Base-by-base conservation (phyloP, 75 land plant species). In the Cunninghamia lanceolata region DNA sequence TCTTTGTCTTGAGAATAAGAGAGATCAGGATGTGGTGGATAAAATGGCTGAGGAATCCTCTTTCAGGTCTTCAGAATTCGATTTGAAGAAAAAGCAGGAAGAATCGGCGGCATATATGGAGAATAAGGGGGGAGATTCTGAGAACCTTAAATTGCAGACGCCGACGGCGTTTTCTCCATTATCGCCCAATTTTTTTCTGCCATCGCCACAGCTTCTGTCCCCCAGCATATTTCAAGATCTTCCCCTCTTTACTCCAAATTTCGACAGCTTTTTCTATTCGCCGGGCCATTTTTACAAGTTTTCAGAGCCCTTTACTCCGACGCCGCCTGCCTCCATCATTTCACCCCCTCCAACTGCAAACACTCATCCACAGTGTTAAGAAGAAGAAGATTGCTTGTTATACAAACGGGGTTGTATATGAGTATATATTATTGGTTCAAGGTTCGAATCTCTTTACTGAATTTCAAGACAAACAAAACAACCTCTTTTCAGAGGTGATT, bases 221-320 rank as follows among this genome's bases (percentile, higher is more conserved):
- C 82, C 82, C 11, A 80, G 28, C n/a, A 45, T 80, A 11, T 80
- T 80, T 40, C 82, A n/a, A n/a, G 82, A 80, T 80, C n/a, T 80
- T 45, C 82, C 82, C 47, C 82, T 80, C 50, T 80, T 80, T n/a
- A 80, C 82, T 4, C 82, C 82, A 0, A 77, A 77, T 77, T 77
- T 40, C 28, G 80, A 77, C 28, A 39, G 28, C 42, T 77, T 77
- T 28, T 42, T 80, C 47, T 80, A 45, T 4, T 80, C 82, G n/a
- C 82, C 82, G 4, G 32, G 50, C 30, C 82, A 80, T 28, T 80
- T 80, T n/a, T 80, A 80, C 32, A 45, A 52, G 46, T 15, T 80
- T 3, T 80, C 82, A 3, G 82, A 80, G 42, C 82, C 82, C 14
- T 45, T 80, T 15, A 45, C 46, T 32, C 45, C 45, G 46, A 79